phyloP scores from a whole-genome alignment of 192 early-diverging fungal species.

The Umbelopsis ramanniana region DNA sequence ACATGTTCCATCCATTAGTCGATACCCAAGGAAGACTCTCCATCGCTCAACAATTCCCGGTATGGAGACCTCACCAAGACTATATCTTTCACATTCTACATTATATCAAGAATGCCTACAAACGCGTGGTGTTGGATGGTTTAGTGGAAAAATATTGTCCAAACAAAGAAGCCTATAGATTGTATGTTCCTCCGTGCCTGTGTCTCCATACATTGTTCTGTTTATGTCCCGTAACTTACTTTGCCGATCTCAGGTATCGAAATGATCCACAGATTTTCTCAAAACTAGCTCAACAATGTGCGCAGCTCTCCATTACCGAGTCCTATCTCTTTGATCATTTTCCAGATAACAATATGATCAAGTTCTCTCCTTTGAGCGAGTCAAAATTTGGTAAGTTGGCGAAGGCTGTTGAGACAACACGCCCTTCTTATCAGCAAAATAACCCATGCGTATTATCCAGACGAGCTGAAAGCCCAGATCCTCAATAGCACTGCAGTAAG shows the following conservation, averaged over 20 bases:
- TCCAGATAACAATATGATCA: constrained; percentile 60
- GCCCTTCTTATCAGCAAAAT: background rate
- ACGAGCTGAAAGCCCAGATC: constrained; percentile 52
- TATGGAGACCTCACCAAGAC: constrained; percentile 82
- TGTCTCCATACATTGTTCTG: background rate
- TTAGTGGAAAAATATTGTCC: constrained; percentile 62
- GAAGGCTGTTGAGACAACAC: background rate
- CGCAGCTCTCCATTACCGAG: constrained; percentile 73
- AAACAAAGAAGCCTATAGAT: constrained; percentile 67
- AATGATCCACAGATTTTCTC: constrained; percentile 64
- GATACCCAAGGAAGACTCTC: constrained; percentile 69
- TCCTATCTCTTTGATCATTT: constrained; percentile 61
- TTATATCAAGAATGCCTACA: constrained; percentile 87
- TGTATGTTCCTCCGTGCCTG: constrained; percentile 42
- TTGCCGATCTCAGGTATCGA: constrained; percentile 47
- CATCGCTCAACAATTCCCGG: constrained; percentile 77
- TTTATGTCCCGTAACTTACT: background rate
- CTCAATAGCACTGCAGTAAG: constrained; percentile 35
- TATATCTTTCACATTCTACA: constrained; percentile 85
- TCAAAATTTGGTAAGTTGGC: constrained; percentile 54
- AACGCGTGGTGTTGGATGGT: constrained; percentile 71
- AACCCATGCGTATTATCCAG: background rate
- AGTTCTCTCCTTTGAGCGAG: constrained; percentile 59
- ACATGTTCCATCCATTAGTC: constrained; percentile 87
- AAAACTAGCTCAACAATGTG: constrained; percentile 73